Conservation (phyloP, 768 basidiomycete genomes). For the Sarcomyxa edulis region DNA sequence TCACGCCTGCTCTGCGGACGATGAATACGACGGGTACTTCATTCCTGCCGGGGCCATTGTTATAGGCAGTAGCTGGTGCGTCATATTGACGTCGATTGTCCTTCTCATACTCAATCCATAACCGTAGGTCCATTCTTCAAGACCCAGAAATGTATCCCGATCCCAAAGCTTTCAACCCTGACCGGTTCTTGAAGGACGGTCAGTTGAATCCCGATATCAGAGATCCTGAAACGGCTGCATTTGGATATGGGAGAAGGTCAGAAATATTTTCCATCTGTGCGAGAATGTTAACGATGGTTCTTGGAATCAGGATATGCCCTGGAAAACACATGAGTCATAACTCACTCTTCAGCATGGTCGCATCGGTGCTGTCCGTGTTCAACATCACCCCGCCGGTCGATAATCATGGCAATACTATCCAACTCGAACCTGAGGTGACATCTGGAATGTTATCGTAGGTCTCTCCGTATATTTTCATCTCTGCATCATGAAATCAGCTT, state of each 20-base stretch:
- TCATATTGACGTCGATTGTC: constrained; percentile 7
- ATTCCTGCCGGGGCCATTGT: constrained; percentile 56
- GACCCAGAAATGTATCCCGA: constrained; percentile 54
- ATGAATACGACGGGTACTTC: constrained; percentile 37
- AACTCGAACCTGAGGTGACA: constrained; percentile 30
- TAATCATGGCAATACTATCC: constrained; percentile 34
- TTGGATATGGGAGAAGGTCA: constrained; percentile 58
- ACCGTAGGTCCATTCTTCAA: constrained; percentile 42
- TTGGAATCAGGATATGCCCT: constrained; percentile 43
- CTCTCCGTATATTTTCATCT: constrained; percentile 1
- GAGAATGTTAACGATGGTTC: constrained; percentile 1
- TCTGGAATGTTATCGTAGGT: constrained; percentile 43
- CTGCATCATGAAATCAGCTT: too few species aligned
- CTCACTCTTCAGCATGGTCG: constrained; percentile 39
- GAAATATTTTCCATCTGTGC: constrained; percentile 10
- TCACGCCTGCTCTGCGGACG: constrained; percentile 15
- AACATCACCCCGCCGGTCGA: constrained; percentile 37
- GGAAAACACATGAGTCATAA: constrained; percentile 48
- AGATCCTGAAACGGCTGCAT: constrained; percentile 41
- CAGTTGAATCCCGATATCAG: constrained; percentile 45
- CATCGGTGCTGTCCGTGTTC: constrained; percentile 39
- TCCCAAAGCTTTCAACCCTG: constrained; percentile 53
- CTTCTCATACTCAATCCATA: neutral
- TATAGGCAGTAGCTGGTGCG: constrained; percentile 57
- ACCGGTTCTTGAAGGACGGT: constrained; percentile 48